Evolutionary conservation across 1,284 basidiomycete genomes (phyloP), one percentile per base, ranked within the genome.

Genomic region (Tranzscheliella williamsii): DNA sequence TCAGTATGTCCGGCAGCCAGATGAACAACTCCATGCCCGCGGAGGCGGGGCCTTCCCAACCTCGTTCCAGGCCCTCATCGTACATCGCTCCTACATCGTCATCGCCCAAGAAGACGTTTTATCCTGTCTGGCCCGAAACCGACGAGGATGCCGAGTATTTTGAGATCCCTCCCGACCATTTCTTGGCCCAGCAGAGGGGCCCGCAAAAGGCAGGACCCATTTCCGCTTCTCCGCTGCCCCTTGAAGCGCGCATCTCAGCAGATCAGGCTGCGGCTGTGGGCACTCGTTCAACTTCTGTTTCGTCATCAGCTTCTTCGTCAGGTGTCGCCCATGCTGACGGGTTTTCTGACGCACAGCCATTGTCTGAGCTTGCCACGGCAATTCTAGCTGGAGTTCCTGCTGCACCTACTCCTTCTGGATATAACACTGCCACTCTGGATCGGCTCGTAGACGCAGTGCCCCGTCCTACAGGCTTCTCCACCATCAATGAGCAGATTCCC

Each of bases 401-500:
- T 4, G 20, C 45, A 13, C 47, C 60, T 6, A 36, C 56, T 1
- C 46, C 62, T 5, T 24, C 45, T 8, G 47, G 42, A 15, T 43
- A 27, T 17, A 16, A 38, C 32, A 27, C 27, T 22, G 22, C 42
- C 5, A 34, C 43, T 4, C 24, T 41, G 11, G 52, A 64, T 18
- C 48, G 52, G 8, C 47, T 57, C 20, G 20, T 43, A 1, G 62
- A 65, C 42, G 47, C 51, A 24, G 50, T 65, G 1, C 62, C 55
- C 2, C 50, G 50, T 20, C 62, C 60, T 11, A 36, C 45, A 5
- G 54, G 51, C 42, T 67, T 67, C 42, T 51, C 64, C 26, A 53
- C 47, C 24, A 46, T 57, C 42, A 30, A 45, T 44, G 51, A 61
- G 24, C 51, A 66, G 16, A 52, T 80, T 15, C 80, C 81, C 27